A percentile compares a stretch with the other conserved stretches of the same genome.
Conservation (phyloP, 306 rosid species). For the Gastrolobium bilobum region DNA sequence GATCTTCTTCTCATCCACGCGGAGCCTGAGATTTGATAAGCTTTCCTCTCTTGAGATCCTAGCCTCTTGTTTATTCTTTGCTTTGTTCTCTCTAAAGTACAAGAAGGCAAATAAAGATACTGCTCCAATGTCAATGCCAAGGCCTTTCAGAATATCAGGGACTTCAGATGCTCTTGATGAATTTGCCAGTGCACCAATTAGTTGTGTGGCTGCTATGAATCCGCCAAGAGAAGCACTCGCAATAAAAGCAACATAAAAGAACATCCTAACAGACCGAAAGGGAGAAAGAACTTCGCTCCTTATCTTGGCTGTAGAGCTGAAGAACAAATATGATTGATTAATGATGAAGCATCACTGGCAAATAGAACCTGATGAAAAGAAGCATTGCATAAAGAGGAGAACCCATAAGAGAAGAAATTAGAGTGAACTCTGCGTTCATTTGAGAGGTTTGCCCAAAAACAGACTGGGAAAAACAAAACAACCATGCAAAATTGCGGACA, state of each 20-base stretch:
- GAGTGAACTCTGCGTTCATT: conserved; percentile 41
- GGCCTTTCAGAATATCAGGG: conserved; percentile 70
- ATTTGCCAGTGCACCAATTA: conserved; percentile 77
- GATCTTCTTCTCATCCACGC: conserved; percentile 71
- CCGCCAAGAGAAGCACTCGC: conserved; percentile 84
- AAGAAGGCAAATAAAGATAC: conserved; percentile 80
- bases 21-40: conserved; percentile 86
- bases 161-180: conserved; percentile 70
- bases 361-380: conserved; percentile 60
- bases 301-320: conserved; percentile 88
- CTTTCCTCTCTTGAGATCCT: conserved; percentile 87
- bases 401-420: conserved; percentile 46
- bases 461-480: conserved; percentile 11
- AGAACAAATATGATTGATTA: conserved; percentile 61
- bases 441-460: conserved; percentile 35
- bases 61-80: conserved; percentile 81
- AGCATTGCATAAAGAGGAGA: conserved; percentile 52
- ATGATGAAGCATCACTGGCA: conserved; percentile 59
- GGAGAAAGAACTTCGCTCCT: conserved; percentile 89
- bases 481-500: conserved; percentile 13
- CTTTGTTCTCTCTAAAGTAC: conserved; percentile 78
- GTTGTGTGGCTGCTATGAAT: conserved; percentile 75
- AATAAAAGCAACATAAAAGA: conserved; percentile 74
- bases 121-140: conserved; percentile 88
- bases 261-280: conserved; percentile 89